phyloP scores from a whole-genome alignment of 1,284 basidiomycete genomes.

The Microbotryum silenes-acaulis region DNA sequence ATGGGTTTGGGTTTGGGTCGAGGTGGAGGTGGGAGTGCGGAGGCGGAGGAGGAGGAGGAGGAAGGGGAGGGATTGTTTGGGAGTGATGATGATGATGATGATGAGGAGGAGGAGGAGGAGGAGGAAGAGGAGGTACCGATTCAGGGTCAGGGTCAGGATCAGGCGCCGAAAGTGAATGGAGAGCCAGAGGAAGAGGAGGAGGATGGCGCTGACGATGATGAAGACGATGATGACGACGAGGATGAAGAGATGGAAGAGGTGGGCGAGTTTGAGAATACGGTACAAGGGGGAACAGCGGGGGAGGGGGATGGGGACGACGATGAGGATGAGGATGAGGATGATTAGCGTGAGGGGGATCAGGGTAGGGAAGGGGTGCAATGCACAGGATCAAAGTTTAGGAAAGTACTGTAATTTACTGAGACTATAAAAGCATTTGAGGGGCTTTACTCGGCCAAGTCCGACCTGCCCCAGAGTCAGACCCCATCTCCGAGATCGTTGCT shows the following conservation, averaged over 20 bases:
- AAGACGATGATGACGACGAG: constrained; percentile 31
- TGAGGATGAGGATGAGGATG: constrained; percentile 27
- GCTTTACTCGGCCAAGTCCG: too few species aligned
- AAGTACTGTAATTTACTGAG: too few species aligned
- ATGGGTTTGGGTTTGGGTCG: background rate
- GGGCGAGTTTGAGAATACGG: constrained; percentile 6
- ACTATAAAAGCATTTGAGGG: too few species aligned
- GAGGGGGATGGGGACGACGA: constrained; percentile 21
- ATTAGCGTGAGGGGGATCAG: constrained; percentile 2
- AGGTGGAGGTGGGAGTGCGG: background rate
- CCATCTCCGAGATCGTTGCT: too few species aligned
- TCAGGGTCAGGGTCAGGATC: background rate
- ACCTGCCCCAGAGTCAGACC: too few species aligned
- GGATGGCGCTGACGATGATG: constrained; percentile 28
- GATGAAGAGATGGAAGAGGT: constrained; percentile 32
- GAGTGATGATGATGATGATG: constrained; percentile 23
- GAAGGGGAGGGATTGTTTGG: constrained; percentile 21
- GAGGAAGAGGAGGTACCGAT: too few species aligned
- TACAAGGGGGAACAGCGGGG: background rate
- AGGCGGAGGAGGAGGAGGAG: background rate
- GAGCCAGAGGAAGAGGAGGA: constrained; percentile 2
- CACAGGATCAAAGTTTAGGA: background rate
- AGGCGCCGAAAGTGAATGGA: background rate
- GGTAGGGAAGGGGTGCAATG: background rate
- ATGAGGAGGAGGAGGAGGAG: constrained; percentile 4